Conservation (phyloP, 2,329 filamentous ascomycete species). For the Colletotrichum graminicola region DNA sequence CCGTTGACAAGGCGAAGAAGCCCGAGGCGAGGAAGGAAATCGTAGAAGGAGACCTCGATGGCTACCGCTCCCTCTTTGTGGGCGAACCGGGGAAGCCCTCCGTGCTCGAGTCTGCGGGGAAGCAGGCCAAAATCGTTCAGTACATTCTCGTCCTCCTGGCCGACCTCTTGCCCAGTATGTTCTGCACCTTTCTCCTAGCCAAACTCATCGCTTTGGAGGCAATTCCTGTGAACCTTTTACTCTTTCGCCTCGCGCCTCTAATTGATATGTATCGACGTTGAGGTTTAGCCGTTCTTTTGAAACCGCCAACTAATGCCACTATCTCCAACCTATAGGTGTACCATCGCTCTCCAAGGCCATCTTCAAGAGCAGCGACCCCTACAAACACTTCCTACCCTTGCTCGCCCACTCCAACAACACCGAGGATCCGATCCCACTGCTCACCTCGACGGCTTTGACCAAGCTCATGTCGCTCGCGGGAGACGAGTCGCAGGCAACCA, state of each 20-base stretch:
- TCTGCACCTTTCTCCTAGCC: neutral
- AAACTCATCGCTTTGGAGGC: neutral
- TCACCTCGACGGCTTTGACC: slow-evolving; percentile 89
- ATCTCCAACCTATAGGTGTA: slow-evolving; percentile 68
- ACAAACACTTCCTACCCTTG: slow-evolving; percentile 85
- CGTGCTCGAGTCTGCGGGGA: slow-evolving; percentile 86
- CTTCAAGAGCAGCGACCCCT: slow-evolving; percentile 80
- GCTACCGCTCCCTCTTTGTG: slow-evolving; percentile 84
- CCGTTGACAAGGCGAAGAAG: slow-evolving; percentile 95
- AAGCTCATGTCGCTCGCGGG: slow-evolving; percentile 79
- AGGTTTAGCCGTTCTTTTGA: neutral
- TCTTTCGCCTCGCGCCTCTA: neutral
- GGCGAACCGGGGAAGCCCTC: slow-evolving; percentile 77
- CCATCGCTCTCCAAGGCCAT: slow-evolving; percentile 83
- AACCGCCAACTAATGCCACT: slow-evolving; percentile 20
- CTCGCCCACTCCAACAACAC: slow-evolving; percentile 80
- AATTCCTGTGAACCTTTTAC: neutral
- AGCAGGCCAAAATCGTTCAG: slow-evolving; percentile 91
- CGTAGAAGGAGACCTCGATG: slow-evolving; percentile 82
- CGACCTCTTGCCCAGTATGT: slow-evolving; percentile 73
- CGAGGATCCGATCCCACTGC: slow-evolving; percentile 86
- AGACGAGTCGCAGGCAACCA: slow-evolving; percentile 73
- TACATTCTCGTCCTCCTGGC: slow-evolving; percentile 92
- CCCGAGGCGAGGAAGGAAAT: slow-evolving; percentile 84
- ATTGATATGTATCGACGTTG: neutral